These are phyloP conservation scores for Lichtheimia hyalospora DNA, from an alignment of 371 early-diverging fungal species.

Conservation along the genomic window DNA sequence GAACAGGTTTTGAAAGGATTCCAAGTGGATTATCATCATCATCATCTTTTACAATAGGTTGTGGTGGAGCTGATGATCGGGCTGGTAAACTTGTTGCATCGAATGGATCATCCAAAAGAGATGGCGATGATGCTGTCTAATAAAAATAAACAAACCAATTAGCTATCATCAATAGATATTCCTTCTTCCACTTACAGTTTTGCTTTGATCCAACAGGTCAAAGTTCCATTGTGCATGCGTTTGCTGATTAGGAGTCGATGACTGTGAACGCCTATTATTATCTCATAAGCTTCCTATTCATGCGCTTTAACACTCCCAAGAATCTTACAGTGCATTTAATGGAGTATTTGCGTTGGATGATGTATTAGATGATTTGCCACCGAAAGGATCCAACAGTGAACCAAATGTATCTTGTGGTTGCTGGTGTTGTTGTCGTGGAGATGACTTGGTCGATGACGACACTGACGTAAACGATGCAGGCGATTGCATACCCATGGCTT, in stretches of 20 bases:
- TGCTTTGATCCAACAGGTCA: constrained; percentile 43
- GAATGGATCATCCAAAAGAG: constrained; percentile 37
- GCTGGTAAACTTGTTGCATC: constrained; percentile 28
- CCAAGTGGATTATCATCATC: constrained; percentile 48
- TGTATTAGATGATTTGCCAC: constrained; percentile 11
- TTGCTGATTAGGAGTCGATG: constrained; percentile 2
- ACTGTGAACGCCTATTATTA: too few species aligned
- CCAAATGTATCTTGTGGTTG: too few species aligned
- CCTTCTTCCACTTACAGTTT: neutral
- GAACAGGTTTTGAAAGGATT: constrained; percentile 33
- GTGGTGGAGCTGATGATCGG: constrained; percentile 8
- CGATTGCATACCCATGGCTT: neutral
- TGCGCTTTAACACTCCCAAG: too few species aligned
- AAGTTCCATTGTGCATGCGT: constrained; percentile 51
- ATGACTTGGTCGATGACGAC: too few species aligned
- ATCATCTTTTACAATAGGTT: neutral
- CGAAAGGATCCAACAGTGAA: constrained; percentile 34
- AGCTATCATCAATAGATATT: neutral
- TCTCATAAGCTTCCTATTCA: too few species aligned
- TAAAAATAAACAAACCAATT: neutral
- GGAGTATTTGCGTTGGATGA: constrained; percentile 22
- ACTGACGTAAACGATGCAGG: constrained; percentile 21
- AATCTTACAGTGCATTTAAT: constrained; percentile 51
- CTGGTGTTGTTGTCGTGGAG: too few species aligned
- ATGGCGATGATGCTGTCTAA: neutral